Evolutionary conservation across 257 asterid genomes (phyloP), one percentile per base, ranked within the genome.

Genomic region (Penstemon newberryi): DNA sequence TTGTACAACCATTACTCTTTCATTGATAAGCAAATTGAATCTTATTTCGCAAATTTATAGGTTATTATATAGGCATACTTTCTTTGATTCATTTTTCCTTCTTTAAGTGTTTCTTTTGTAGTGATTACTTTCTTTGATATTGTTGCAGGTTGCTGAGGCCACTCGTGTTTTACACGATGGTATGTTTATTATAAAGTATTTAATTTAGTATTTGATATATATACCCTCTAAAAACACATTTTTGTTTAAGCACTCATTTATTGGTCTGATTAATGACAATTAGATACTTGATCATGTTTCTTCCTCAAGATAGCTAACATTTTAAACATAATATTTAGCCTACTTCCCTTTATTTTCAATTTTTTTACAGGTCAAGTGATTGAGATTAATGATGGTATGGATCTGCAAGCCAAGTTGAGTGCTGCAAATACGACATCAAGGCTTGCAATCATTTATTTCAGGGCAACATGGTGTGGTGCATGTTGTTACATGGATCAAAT

Each of bases 381-480:
- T 9, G 75, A 65, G 37, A 79, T 92, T 63, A 83, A 67, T 59
- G 85, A 95, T 45, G 70, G 74, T 37, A 64, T 70, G 4, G 92
- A 87, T 67, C 41, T 87, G 66, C 85, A 79, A 70, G 25, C 9
- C 1, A 87, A 74, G 75, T 59, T 87, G 72, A 70, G 55, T 25
- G 93, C 89, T 42, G 89, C 96, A 45, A 44, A 80, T 5, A 77
- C 59, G 67, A 47, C 78, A 45, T 82, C 89, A 0, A 83, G 84
- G 39, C 85, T 92, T 12, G 78, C 89, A 37, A 39, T 92, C 9
- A 73, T 92, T 51, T 92, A 90, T 72, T 92, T 89, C 84, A 92
- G 91, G 0, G 95, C 96, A 18, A 76, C 84, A 3, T 89, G 96
- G 96, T 87, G 98, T 45, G 96, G 96, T 36, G 96, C 98, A 13